These are phyloP conservation scores for Grosmannia penicillata DNA, from an alignment of 2,329 filamentous ascomycete species.

Conservation along the genomic window DNA sequence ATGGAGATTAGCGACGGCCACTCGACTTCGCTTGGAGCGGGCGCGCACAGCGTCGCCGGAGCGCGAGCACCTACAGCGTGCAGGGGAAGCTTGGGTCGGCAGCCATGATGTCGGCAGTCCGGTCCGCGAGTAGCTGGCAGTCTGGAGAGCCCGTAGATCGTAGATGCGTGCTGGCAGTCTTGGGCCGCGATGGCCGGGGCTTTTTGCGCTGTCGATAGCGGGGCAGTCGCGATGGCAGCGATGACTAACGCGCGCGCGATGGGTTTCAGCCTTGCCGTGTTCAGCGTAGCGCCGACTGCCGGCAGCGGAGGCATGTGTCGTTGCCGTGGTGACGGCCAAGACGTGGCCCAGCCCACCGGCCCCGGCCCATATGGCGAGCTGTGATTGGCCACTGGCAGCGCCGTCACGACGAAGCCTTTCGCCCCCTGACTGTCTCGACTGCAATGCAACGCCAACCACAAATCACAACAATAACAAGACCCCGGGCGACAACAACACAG, in stretches of 20 bases:
- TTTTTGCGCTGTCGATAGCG: too few relatives aligned
- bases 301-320: neutral
- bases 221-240: too few relatives aligned
- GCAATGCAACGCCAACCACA: too few relatives aligned
- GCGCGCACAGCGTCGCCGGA: too few relatives aligned
- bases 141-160: too few relatives aligned
- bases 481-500: too few relatives aligned
- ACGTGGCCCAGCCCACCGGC: neutral
- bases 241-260: too few relatives aligned
- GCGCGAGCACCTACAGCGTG: conserved; percentile 35
- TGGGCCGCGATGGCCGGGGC: too few relatives aligned
- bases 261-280: neutral
- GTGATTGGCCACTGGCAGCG: conserved; percentile 11
- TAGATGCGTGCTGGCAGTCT: too few relatives aligned
- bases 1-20: neutral
- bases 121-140: neutral
- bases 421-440: neutral
- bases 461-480: too few relatives aligned
- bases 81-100: conserved; percentile 43
- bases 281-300: neutral
- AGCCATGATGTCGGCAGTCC: conserved; percentile 22
- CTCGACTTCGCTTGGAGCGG: too few relatives aligned
- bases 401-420: too few relatives aligned
- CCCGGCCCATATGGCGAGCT: neutral
- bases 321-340: conserved; percentile 11